Conservation (phyloP, 176 grass and related monocot genomes). For the Alopecurus myosuroides region DNA sequence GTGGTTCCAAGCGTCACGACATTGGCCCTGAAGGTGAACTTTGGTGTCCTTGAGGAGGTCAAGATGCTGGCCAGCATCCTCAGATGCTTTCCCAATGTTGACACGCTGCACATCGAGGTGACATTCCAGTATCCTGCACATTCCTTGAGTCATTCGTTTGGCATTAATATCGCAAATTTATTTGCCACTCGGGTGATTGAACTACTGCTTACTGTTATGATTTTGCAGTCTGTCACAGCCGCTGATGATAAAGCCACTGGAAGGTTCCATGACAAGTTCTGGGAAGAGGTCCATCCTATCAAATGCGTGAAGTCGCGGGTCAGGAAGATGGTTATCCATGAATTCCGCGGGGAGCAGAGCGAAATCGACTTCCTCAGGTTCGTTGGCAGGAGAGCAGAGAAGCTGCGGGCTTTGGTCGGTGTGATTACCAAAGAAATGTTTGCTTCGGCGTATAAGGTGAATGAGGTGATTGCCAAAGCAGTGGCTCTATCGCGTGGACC, state of each 20-base stretch:
- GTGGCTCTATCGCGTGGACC: background rate
- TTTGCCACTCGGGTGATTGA: background rate
- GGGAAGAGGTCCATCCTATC: background rate
- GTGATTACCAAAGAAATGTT: background rate
- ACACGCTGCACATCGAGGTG: conserved; percentile 4
- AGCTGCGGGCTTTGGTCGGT: background rate
- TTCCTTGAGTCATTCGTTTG: background rate
- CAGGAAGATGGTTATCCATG: background rate
- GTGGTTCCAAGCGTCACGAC: background rate
- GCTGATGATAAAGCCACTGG: background rate
- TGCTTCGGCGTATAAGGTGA: background rate
- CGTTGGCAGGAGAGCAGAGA: background rate
- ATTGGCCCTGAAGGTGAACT: conserved; percentile 1
- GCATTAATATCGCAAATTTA: background rate
- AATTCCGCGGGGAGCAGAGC: background rate
- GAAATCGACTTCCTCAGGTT: background rate
- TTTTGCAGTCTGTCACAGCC: background rate
- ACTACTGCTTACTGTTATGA: background rate
- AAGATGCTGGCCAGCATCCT: background rate
- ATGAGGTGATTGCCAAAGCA: background rate
- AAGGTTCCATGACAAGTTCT: background rate
- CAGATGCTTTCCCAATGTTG: background rate
- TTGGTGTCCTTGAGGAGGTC: conserved; percentile 2
- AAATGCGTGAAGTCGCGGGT: background rate
- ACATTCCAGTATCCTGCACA: background rate